These are phyloP conservation scores for Trifolium pratense DNA, from an alignment of 306 rosid species.

Conservation along the genomic window DNA sequence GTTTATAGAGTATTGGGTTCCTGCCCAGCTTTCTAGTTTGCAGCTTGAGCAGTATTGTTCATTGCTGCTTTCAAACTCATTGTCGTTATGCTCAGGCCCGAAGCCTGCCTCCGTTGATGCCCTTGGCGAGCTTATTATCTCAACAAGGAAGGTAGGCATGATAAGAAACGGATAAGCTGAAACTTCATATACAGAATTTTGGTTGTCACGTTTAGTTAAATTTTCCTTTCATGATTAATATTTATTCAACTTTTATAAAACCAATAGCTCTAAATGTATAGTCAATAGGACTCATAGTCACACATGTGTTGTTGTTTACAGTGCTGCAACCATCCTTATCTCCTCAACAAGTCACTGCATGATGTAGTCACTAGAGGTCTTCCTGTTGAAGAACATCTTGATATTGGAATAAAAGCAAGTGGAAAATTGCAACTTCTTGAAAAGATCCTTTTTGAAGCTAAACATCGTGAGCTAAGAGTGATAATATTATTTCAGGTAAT, in stretches of 20 bases:
- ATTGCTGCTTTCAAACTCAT: constrained; percentile 47
- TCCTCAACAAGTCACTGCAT: constrained; percentile 44
- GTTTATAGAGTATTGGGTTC: constrained; percentile 60
- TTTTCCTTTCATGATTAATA: constrained; percentile 6
- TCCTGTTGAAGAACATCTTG: constrained; percentile 45
- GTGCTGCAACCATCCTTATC: constrained; percentile 56
- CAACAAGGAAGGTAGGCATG: constrained; percentile 49
- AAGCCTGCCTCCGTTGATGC: constrained; percentile 39
- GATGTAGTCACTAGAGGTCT: constrained; percentile 36
- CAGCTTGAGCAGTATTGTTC: constrained; percentile 61
- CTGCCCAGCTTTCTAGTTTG: constrained; percentile 52
- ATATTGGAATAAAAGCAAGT: constrained; percentile 50
- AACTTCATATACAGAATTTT: constrained; percentile 10
- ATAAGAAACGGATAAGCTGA: constrained; percentile 35
- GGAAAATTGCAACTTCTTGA: constrained; percentile 55
- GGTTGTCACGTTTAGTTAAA: constrained; percentile 16
- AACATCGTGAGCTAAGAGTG: constrained; percentile 45
- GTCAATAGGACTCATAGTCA: constrained; percentile 25
- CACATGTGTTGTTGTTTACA: constrained; percentile 39
- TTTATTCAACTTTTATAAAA: constrained; percentile 19
- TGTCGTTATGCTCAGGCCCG: constrained; percentile 46
- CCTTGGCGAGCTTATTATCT: constrained; percentile 45
- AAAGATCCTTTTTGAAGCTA: constrained; percentile 49
- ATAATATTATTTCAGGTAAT: constrained; percentile 52
- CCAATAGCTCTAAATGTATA: constrained; percentile 28